Percentiles rank a stretch among this genome's conserved stretches.
These are phyloP conservation scores for Niveomyces coronatus DNA, from an alignment of 2,329 filamentous ascomycete genomes.

Conservation along the genomic window DNA sequence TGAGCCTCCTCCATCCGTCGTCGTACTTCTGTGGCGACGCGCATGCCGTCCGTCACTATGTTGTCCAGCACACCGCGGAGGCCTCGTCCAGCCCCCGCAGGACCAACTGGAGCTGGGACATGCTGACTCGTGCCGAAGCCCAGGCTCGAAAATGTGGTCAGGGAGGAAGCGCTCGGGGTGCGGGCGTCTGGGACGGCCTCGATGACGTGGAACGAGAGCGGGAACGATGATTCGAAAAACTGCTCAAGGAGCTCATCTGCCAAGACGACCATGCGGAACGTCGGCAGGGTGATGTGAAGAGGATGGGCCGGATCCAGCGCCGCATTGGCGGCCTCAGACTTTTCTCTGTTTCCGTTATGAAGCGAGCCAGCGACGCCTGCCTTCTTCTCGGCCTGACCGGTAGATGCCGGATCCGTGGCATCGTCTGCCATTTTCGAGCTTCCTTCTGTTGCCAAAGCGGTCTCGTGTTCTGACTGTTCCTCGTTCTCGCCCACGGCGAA, in stretches of 20 bases:
- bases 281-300: conserved; percentile 89
- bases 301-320: conserved; percentile 89
- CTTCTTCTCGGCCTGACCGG: conserved; percentile 30
- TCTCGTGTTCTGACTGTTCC: conserved; percentile 41
- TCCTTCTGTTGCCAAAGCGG: too few relatives aligned
- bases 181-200: conserved; percentile 41
- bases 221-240: conserved; percentile 95
- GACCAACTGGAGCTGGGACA: conserved; percentile 28
- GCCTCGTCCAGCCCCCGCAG: conserved; percentile 52
- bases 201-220: conserved; percentile 80
- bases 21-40: conserved; percentile 84
- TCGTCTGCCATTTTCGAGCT: conserved; percentile 36
- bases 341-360: conserved; percentile 35
- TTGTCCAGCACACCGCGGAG: conserved; percentile 90
- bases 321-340: conserved; percentile 71
- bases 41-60: conserved; percentile 95
- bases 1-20: conserved; percentile 94
- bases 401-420: conserved; percentile 31
- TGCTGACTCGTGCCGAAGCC: conserved; percentile 39
- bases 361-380: conserved; percentile 18
- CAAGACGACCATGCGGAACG: conserved; percentile 96
- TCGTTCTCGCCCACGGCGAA: conserved; percentile 71
- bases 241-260: conserved; percentile 92
- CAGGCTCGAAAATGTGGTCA: conserved; percentile 77
- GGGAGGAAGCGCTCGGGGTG: conserved; percentile 41